These are phyloP conservation scores for Eimeria praecox DNA, from an alignment of 169 alveolate species.

Conservation along the genomic window DNA sequence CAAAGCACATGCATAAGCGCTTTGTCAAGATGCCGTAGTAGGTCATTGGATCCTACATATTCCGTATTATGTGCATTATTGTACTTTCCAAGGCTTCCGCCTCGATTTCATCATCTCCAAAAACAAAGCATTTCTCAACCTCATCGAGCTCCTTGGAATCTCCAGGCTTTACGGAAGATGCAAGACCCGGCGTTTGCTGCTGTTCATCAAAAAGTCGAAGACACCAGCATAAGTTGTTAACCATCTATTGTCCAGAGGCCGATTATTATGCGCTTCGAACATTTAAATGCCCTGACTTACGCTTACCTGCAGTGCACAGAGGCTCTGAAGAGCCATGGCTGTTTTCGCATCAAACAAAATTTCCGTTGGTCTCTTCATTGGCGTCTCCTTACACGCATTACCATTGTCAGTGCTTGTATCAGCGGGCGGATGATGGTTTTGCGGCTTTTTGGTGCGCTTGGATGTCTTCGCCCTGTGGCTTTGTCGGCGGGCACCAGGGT, in stretches of 20 bases:
- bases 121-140: constrained; percentile 49
- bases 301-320: constrained; percentile 58
- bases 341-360: constrained; percentile 39
- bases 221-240: neutral
- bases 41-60: neutral
- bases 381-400: neutral
- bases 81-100: constrained; percentile 43
- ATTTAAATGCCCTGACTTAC: neutral
- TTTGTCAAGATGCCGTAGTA: neutral
- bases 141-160: constrained; percentile 63
- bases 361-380: constrained; percentile 26
- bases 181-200: constrained; percentile 20
- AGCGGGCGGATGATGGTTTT: neutral
- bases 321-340: constrained; percentile 65
- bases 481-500: neutral
- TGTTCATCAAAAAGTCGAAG: neutral
- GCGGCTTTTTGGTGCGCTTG: constrained; percentile 5
- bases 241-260: too few species aligned
- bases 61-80: neutral
- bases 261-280: neutral
- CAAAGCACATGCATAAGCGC: neutral
- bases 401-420: neutral
- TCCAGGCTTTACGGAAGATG: constrained; percentile 14
- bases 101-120: constrained; percentile 58
- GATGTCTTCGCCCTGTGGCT: neutral